A percentile compares a stretch with the other conserved stretches of the same genome.
phyloP scores from a whole-genome alignment of 2,329 filamentous ascomycete species.

The Apiospora saccharicola region DNA sequence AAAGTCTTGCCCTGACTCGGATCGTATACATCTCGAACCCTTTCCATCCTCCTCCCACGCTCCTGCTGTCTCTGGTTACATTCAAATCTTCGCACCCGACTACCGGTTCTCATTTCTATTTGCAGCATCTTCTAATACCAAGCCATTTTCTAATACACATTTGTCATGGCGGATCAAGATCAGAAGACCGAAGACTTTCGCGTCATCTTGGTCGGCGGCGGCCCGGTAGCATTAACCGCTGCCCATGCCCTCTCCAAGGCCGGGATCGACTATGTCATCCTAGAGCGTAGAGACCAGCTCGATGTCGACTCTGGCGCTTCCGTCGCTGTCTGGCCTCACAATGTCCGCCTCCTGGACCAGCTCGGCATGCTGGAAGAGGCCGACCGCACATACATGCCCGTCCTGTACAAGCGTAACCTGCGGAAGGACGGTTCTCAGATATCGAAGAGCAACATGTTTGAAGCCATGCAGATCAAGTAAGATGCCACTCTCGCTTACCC shows the following conservation, averaged over 20 bases:
- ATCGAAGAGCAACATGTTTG: slow-evolving; percentile 30
- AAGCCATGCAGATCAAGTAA: slow-evolving; percentile 29
- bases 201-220: slow-evolving; percentile 39
- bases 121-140: neutral
- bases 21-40: slow-evolving; percentile 7
- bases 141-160: neutral
- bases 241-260: slow-evolving; percentile 38
- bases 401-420: slow-evolving; percentile 27
- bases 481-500: slow-evolving; percentile 27
- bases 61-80: slow-evolving; percentile 14
- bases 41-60: slow-evolving; percentile 11
- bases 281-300: slow-evolving; percentile 37
- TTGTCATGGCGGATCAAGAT: slow-evolving; percentile 24
- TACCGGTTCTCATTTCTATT: neutral
- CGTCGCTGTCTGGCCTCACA: slow-evolving; percentile 36
- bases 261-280: slow-evolving; percentile 40
- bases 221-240: slow-evolving; percentile 37
- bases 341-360: slow-evolving; percentile 40
- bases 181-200: slow-evolving; percentile 34
- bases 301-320: slow-evolving; percentile 34
- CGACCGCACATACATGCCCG: slow-evolving; percentile 27
- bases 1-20: slow-evolving; percentile 12
- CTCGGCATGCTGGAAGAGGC: slow-evolving; percentile 33
- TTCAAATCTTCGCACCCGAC: neutral
- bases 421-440: slow-evolving; percentile 26